Base-by-base conservation (phyloP, 2,329 filamentous ascomycete genomes). In the Sclerotinia sclerotiorum region DNA sequence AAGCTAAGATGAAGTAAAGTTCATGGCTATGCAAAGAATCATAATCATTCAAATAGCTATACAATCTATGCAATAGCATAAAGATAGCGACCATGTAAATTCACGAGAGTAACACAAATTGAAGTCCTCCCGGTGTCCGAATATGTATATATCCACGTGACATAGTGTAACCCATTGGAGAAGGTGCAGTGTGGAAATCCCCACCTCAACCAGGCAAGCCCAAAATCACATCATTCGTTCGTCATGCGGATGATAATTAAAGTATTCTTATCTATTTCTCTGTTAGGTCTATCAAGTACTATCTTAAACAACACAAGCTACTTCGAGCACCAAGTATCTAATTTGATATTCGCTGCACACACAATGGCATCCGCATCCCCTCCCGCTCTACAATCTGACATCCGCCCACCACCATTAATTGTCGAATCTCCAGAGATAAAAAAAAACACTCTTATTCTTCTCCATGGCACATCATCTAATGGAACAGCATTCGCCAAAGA, bases 391-490 rank as follows among this genome's bases (percentile, higher is more conserved):
- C 58, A 17, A 48, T 27, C 56, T 24, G 19, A 60, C 46, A 10
- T 29, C 17, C 61, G 64, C 3, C 65, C 70, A 7, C 6, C 17
- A 52, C 72, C 70, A 29, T 68, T 73, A 65, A 71, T 76, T 15
- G 65, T 73, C 11, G 64, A 60, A 19, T 49, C 68, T n/a, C 48
- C 49, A 39, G 76, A 80, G 51, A 77, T 73, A 0, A 79, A 81
- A 61, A 69, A 58, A 10, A 65, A 64, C 3, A 79, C 79, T 2
- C 57, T 81, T 42, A 79, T 81, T 42, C 73, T 81, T 64, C 78
- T 81, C n/a, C 80, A 82, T 62, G 80, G 80, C 24, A 78, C 78
- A 46, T 80, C 80, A 39, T 78, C 75, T 48, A 76, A 74, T 27
- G 77, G 77, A 24, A 69, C 75, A 5, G 71, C 72, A 19, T 81